Conservation (phyloP, 805 yeast genomes). For the Saturnispora saitoi region DNA sequence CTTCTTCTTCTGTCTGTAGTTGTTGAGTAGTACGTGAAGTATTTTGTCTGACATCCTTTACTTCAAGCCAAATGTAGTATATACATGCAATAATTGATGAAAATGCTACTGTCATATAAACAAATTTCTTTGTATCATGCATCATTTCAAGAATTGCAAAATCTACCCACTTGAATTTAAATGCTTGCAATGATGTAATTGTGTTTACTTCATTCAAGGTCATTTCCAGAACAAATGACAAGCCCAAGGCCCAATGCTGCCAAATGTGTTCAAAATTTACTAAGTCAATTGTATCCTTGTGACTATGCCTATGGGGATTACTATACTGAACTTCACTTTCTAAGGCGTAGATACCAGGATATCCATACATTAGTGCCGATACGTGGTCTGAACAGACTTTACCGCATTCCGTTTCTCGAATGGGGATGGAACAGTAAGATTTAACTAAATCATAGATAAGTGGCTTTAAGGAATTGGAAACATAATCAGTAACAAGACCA, state of each 20-base stretch:
- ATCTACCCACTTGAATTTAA: constrained; percentile 15
- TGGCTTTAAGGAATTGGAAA: constrained; percentile 43
- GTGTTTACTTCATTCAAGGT: constrained; percentile 25
- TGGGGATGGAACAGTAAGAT: constrained; percentile 58
- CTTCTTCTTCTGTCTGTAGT: not conserved
- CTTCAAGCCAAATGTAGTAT: constrained; percentile 6
- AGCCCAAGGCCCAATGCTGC: constrained; percentile 70
- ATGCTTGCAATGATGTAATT: not conserved
- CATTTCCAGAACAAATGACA: constrained; percentile 69
- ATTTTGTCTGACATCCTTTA: not conserved
- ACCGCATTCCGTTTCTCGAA: constrained; percentile 72
- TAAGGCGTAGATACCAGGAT: constrained; percentile 73
- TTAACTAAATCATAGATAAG: constrained; percentile 56
- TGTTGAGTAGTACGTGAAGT: not conserved
- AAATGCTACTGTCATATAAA: constrained; percentile 6
- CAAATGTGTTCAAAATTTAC: constrained; percentile 69
- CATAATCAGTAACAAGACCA: constrained; percentile 75
- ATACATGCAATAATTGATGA: constrained; percentile 3
- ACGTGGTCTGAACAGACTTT: constrained; percentile 94
- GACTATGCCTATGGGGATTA: constrained; percentile 67
- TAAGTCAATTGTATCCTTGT: constrained; percentile 72
- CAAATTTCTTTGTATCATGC: constrained; percentile 13
- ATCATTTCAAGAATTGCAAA: constrained; percentile 12
- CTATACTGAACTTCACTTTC: constrained; percentile 63
- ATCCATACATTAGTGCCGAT: constrained; percentile 74